Evolutionary conservation across 2,329 filamentous ascomycete genomes (phyloP).

Genomic region (Scedosporium boydii): DNA sequence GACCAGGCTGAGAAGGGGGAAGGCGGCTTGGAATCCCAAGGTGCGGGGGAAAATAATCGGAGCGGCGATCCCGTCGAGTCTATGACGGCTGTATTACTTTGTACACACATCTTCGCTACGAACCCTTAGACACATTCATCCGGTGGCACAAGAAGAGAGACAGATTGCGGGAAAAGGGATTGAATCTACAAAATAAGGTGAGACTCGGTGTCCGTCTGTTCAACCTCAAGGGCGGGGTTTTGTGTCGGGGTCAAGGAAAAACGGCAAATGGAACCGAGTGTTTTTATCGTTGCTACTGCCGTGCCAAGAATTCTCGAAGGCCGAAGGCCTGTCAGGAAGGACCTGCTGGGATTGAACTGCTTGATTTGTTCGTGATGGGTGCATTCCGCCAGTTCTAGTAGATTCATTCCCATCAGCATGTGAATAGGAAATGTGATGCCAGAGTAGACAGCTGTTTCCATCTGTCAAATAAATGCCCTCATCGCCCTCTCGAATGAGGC

Average conservation of each 20-base stretch:
- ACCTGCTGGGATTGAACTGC: neutral
- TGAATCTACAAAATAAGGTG: neutral
- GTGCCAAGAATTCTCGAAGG: neutral
- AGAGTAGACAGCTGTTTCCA: too few relatives aligned
- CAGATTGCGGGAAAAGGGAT: neutral
- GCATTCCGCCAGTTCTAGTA: neutral
- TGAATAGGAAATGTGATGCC: neutral
- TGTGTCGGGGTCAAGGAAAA: too few relatives aligned
- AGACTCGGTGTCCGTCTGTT: neutral
- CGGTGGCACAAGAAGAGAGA: neutral
- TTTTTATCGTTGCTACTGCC: too few relatives aligned
- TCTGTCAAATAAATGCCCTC: too few relatives aligned
- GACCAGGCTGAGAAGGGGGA: neutral
- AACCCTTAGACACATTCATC: neutral
- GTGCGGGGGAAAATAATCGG: neutral
- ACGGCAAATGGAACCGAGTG: too few relatives aligned
- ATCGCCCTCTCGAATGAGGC: too few relatives aligned
- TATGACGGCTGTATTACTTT: neutral
- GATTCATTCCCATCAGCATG: neutral
- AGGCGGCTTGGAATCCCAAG: neutral
- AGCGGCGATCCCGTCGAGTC: neutral
- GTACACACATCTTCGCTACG: neutral
- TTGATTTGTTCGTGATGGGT: neutral
- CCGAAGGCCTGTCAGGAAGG: neutral
- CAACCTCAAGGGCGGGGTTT: neutral